Evolutionary conservation across 2,329 filamentous ascomycete genomes (phyloP).

Genomic region (Incumbomyces delicatus): DNA sequence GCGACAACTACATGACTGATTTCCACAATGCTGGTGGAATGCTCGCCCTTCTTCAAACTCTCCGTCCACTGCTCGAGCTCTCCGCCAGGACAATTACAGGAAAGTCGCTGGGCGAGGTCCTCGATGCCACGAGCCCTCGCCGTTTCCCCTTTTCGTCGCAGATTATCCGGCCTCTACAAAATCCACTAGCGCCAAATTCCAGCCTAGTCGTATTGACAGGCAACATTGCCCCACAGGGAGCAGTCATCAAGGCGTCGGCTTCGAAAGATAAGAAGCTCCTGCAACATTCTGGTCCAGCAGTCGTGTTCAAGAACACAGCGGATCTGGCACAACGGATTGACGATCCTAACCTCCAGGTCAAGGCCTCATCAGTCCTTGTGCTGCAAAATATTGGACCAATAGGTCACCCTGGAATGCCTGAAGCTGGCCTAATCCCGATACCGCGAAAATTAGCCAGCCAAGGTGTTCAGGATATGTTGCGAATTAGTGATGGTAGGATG

Average conservation of each 20-base stretch:
- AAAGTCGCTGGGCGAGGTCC: constrained; percentile 37
- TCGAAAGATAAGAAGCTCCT: constrained; percentile 39
- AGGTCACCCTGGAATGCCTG: constrained; percentile 45
- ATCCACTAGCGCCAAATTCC: constrained; percentile 37
- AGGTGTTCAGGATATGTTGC: constrained; percentile 45
- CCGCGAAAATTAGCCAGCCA: constrained; percentile 38
- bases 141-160: constrained; percentile 32
- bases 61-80: constrained; percentile 38
- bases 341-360: constrained; percentile 34
- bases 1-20: constrained; percentile 47
- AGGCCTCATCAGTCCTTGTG: constrained; percentile 37
- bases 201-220: constrained; percentile 38
- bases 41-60: constrained; percentile 37
- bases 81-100: constrained; percentile 39
- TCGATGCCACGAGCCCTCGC: constrained; percentile 35
- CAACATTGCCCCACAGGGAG: constrained; percentile 41
- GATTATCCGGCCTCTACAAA: constrained; percentile 35
- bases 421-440: constrained; percentile 43
- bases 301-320: constrained; percentile 40
- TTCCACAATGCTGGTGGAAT: constrained; percentile 46
- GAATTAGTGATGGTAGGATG: constrained; percentile 47
- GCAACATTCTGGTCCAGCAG: constrained; percentile 35
- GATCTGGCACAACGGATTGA: constrained; percentile 40
- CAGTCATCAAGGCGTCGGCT: constrained; percentile 42
- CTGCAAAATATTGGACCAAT: constrained; percentile 42